phyloP scores from a whole-genome alignment of 2,329 filamentous ascomycete genomes.

The Claviceps sp. region DNA sequence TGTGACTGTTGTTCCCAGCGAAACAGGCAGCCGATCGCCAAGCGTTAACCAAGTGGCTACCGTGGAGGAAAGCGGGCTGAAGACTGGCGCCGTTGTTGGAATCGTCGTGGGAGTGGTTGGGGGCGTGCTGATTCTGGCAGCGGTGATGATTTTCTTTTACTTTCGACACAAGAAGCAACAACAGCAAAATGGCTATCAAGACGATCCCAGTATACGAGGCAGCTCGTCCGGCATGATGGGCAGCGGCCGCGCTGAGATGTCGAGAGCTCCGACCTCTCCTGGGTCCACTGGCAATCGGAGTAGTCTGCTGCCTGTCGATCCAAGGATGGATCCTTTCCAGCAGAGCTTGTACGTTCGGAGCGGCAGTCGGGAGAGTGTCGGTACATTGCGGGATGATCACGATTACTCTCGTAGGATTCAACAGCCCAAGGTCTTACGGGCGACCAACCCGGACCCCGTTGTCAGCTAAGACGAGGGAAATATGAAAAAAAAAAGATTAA shows the following conservation, averaged over 20 bases:
- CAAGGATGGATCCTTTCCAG: slow-evolving; percentile 48
- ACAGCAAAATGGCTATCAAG: slow-evolving; percentile 27
- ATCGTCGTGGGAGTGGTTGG: slow-evolving; percentile 38
- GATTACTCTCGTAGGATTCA: slow-evolving; percentile 51
- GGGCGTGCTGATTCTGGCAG: slow-evolving; percentile 25
- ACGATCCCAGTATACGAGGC: slow-evolving; percentile 33
- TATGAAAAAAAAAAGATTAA: neutral
- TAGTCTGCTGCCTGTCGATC: slow-evolving; percentile 44
- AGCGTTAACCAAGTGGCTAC: slow-evolving; percentile 7
- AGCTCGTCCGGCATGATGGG: slow-evolving; percentile 36
- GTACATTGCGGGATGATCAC: slow-evolving; percentile 50
- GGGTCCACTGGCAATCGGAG: slow-evolving; percentile 33
- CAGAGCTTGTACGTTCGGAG: slow-evolving; percentile 43
- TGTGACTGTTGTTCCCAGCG: slow-evolving; percentile 37
- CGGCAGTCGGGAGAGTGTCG: slow-evolving; percentile 49
- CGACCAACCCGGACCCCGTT: slow-evolving; percentile 46
- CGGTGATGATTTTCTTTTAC: slow-evolving; percentile 27
- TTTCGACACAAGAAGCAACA: slow-evolving; percentile 32
- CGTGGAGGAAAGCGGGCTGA: slow-evolving; percentile 18
- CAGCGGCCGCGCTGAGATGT: slow-evolving; percentile 31
- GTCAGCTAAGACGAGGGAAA: neutral
- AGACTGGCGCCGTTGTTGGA: slow-evolving; percentile 36
- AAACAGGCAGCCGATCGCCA: slow-evolving; percentile 9
- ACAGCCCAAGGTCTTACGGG: slow-evolving; percentile 43
- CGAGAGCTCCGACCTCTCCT: slow-evolving; percentile 18